Conservation (phyloP, 805 yeast species). For the Pichia deserticola region DNA sequence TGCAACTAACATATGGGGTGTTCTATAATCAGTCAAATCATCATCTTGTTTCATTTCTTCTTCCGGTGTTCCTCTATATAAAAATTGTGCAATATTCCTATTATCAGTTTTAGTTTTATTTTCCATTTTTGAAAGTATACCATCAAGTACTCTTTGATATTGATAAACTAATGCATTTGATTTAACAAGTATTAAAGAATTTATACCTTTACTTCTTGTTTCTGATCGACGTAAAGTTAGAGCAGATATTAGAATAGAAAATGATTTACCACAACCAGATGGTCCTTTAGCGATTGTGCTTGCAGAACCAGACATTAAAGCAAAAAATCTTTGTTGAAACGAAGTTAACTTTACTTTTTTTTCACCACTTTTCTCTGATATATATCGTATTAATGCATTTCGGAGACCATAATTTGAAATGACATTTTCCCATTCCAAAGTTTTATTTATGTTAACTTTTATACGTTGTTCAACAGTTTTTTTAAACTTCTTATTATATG, state of each 20-base stretch:
- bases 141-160: constrained; percentile 14
- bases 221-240: constrained; percentile 18
- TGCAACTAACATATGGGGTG: constrained; percentile 27
- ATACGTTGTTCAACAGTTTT: constrained; percentile 18
- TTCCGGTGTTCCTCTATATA: constrained; percentile 22
- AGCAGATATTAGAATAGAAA: constrained; percentile 23
- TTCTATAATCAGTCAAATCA: constrained; percentile 14
- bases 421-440: constrained; percentile 16
- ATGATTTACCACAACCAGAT: constrained; percentile 26
- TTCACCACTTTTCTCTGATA: constrained; percentile 3
- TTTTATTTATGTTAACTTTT: constrained; percentile 14
- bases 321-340: constrained; percentile 24
- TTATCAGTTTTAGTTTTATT: not conserved
- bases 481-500: constrained; percentile 19
- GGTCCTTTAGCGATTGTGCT: constrained; percentile 28
- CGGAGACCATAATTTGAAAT: constrained; percentile 12
- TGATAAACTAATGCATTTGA: constrained; percentile 21
- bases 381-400: constrained; percentile 12
- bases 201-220: constrained; percentile 22
- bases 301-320: constrained; percentile 19
- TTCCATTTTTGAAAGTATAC: constrained; percentile 9
- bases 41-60: constrained; percentile 22
- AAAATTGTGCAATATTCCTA: constrained; percentile 23
- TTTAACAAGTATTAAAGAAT: constrained; percentile 26
- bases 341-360: constrained; percentile 18